A percentile compares a stretch with the other conserved stretches of the same genome.
Evolutionary conservation across 2,329 filamentous ascomycete species (phyloP).

Genomic region (Pyrenochaeta sp.): DNA sequence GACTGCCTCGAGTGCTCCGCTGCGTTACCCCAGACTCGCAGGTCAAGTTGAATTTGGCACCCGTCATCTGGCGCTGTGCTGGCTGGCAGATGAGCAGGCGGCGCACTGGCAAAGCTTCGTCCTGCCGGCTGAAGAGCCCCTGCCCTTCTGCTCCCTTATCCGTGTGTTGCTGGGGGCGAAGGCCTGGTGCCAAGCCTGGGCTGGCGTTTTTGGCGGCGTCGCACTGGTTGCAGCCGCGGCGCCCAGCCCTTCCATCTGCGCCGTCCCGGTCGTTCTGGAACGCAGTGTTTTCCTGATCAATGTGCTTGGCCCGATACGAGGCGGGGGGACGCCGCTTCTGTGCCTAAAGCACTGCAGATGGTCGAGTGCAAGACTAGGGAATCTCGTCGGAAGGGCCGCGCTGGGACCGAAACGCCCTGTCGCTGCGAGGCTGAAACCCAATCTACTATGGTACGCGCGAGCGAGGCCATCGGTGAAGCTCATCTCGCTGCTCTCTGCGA

Average conservation of each 20-base stretch:
- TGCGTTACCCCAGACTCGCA: conserved; percentile 11
- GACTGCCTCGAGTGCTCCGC: too few species aligned
- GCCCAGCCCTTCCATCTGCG: conserved; percentile 35
- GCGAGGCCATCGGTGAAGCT: conserved; percentile 7
- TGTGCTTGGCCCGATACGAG: conserved; percentile 41
- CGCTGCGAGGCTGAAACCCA: conserved; percentile 25
- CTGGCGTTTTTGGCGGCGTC: conserved; percentile 37
- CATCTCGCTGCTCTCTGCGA: too few species aligned
- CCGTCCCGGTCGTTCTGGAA: conserved; percentile 44
- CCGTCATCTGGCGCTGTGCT: background rate
- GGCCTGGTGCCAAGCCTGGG: conserved; percentile 47
- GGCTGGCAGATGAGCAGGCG: conserved; percentile 4
- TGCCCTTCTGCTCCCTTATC: conserved; percentile 27
- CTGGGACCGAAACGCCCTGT: conserved; percentile 16
- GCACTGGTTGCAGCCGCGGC: conserved; percentile 28
- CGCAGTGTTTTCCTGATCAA: conserved; percentile 39
- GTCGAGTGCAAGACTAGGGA: too few species aligned
- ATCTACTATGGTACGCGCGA: conserved; percentile 5
- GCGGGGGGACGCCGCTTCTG: conserved; percentile 5
- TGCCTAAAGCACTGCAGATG: conserved; percentile 20
- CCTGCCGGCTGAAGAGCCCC: conserved; percentile 20
- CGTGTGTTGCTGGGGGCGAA: conserved; percentile 20
- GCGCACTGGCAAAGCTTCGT: conserved; percentile 37
- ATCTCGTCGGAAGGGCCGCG: conserved; percentile 24
- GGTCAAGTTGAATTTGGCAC: conserved; percentile 1